Percentiles rank a stretch among this genome's conserved stretches.
Evolutionary conservation across 1,139 yeast species (phyloP).

Genomic region (Saccharomyces hybrid): DNA sequence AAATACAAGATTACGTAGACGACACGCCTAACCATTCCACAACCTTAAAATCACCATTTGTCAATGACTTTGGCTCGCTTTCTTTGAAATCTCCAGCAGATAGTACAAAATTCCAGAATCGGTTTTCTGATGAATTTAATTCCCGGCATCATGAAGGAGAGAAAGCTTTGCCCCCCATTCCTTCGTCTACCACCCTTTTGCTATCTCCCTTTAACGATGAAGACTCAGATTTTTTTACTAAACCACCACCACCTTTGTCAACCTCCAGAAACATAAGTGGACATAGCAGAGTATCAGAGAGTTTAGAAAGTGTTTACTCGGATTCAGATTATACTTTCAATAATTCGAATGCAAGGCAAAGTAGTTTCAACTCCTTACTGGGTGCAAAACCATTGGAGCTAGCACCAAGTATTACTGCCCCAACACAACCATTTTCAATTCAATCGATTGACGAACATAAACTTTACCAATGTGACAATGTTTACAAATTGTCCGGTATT

Average conservation of each 20-base stretch:
- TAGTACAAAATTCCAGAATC: not conserved
- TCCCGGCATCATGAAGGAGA: not conserved
- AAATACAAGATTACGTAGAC: not conserved
- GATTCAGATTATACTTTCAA: conserved; percentile 31
- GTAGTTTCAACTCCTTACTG: conserved; percentile 27
- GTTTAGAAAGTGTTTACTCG: conserved; percentile 28
- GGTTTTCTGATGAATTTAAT: not conserved
- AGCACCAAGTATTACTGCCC: conserved; percentile 45
- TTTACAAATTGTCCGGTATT: conserved; percentile 44
- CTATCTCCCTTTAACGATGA: not conserved
- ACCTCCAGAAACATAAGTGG: conserved; percentile 20
- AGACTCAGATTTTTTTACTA: conserved; percentile 10
- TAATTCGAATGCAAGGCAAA: conserved; percentile 26
- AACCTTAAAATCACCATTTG: conserved; percentile 5
- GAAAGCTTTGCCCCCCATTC: not conserved
- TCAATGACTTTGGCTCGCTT: not conserved
- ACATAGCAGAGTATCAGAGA: conserved; percentile 23
- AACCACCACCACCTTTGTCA: conserved; percentile 16
- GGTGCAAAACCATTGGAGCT: conserved; percentile 40
- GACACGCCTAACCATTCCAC: conserved; percentile 3
- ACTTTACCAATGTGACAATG: conserved; percentile 43
- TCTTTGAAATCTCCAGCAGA: not conserved
- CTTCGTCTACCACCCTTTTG: conserved; percentile 7
- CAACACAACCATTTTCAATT: conserved; percentile 51
- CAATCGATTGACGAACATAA: conserved; percentile 44